Percentiles rank a stretch among this genome's conserved stretches.
Conservation (phyloP, 2,329 filamentous ascomycete genomes). For the Eutypella sp. region DNA sequence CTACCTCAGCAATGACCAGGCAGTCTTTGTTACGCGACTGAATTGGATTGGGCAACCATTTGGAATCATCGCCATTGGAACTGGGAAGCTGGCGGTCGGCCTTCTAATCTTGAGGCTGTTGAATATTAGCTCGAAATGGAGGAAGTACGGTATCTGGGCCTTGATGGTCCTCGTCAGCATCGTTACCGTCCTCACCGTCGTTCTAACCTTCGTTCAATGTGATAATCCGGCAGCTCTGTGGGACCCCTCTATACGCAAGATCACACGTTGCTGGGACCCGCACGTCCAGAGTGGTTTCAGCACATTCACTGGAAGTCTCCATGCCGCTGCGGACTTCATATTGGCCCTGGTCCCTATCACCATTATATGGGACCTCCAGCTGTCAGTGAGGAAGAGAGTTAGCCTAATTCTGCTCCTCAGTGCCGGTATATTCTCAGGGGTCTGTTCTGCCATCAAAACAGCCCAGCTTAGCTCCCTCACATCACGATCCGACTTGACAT, state of each 20-base stretch:
- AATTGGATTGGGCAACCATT: conserved; percentile 3
- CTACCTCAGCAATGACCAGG: neutral
- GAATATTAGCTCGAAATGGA: neutral
- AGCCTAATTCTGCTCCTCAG: conserved; percentile 1
- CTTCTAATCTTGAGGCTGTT: conserved; percentile 2
- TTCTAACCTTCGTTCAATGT: conserved; percentile 8
- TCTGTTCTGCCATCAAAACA: conserved; percentile 7
- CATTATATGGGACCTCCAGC: conserved; percentile 2
- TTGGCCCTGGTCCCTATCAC: conserved; percentile 3
- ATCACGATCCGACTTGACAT: neutral
- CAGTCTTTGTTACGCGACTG: neutral
- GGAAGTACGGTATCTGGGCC: neutral
- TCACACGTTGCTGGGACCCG: conserved; percentile 2
- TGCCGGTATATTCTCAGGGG: conserved; percentile 1
- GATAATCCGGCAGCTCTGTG: conserved; percentile 4
- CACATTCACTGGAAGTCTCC: neutral
- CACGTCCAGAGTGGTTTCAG: neutral
- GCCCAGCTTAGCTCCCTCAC: neutral
- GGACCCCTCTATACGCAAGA: neutral
- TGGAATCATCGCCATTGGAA: neutral
- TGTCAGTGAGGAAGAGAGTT: neutral
- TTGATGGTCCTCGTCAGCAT: neutral
- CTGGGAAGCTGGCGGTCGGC: conserved; percentile 5
- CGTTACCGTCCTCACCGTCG: neutral
- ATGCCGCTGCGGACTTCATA: conserved; percentile 2